Evolutionary conservation across 192 early-diverging fungal genomes (phyloP), one percentile per base, ranked within the genome.

Genomic region (Podochytrium sp.): DNA sequence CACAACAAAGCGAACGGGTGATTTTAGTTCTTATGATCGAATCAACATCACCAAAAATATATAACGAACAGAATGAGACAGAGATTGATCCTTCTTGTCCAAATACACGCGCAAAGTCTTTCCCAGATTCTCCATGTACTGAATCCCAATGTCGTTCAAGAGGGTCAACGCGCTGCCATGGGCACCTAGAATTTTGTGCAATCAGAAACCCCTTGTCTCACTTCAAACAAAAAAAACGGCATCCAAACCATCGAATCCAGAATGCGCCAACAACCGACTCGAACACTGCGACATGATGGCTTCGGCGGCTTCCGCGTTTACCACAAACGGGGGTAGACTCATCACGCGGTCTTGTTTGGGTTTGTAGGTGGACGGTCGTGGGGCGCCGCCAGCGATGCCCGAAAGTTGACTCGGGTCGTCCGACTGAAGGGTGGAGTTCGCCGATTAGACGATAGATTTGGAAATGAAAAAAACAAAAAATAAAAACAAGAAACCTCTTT

Each of bases 51-150:
- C n/a, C n/a, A 6, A 73, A 29, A 35, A 75, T 14, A 30, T 25
- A 6, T 23, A 27, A 56, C 6, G 53, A 29, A 0, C 34, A 4
- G 65, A 52, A 2, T 81, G 66, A 39, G 89, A 86, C 91, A 95
- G 93, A 29, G 80, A 79, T 55, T 86, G 81, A 23, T 82, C 81
- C 67, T 93, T 91, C 57, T 89, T 82, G 81, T 97, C 95, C 14
- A 80, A 73, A 77, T 95, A 98, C 1, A 85, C 67, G 33, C 92
- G 85, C 49, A 97, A 65, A 1, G 91, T 94, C 71, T 87, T 91
- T 34, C 95, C 95, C 27, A 97, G 73, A 71, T 95, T 98, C 50
- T 80, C 51, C 29, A 98, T 80, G 74, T 93, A 95, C 49, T 97
- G 91, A 20, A 81, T 79, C 32, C 91, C 85, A 50, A 96, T 87